Percentiles rank a stretch among this genome's conserved stretches.
These are phyloP conservation scores for Erythrophleum fordii DNA, from an alignment of 306 rosid genomes.

Conservation along the genomic window DNA sequence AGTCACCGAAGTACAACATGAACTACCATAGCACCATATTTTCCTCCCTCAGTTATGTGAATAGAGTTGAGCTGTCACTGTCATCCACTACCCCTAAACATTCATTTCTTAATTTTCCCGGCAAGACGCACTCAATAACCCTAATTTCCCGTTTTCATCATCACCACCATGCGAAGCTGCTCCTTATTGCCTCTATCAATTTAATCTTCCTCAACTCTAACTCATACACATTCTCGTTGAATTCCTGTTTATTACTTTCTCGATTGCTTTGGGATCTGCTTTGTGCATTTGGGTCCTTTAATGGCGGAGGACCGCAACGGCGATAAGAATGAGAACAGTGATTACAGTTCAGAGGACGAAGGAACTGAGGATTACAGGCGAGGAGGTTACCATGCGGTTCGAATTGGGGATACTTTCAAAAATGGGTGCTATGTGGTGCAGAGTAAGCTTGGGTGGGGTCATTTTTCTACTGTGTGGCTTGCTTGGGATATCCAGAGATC, in stretches of 20 bases:
- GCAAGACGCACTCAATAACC: constrained; percentile 54
- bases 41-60: not conserved
- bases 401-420: constrained; percentile 85
- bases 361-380: constrained; percentile 95
- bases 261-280: not conserved
- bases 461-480: constrained; percentile 98
- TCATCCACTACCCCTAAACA: not conserved
- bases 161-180: not conserved
- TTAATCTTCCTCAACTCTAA: not conserved
- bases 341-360: constrained; percentile 94
- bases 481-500: constrained; percentile 82
- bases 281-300: constrained; percentile 37
- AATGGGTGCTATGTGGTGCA: constrained; percentile 80
- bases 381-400: constrained; percentile 98
- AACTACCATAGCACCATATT: not conserved
- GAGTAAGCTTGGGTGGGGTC: constrained; percentile 99
- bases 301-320: constrained; percentile 74
- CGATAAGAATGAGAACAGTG: constrained; percentile 68
- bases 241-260: constrained; percentile 1
- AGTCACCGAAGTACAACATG: not conserved
- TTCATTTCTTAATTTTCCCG: constrained; percentile 47
- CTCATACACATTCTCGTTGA: not conserved
- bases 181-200: constrained; percentile 15
- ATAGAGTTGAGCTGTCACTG: constrained; percentile 5
- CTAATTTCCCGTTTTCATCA: constrained; percentile 44